phyloP scores from a whole-genome alignment of 2,329 filamentous ascomycete genomes.

The Tolypocladium sp. region DNA sequence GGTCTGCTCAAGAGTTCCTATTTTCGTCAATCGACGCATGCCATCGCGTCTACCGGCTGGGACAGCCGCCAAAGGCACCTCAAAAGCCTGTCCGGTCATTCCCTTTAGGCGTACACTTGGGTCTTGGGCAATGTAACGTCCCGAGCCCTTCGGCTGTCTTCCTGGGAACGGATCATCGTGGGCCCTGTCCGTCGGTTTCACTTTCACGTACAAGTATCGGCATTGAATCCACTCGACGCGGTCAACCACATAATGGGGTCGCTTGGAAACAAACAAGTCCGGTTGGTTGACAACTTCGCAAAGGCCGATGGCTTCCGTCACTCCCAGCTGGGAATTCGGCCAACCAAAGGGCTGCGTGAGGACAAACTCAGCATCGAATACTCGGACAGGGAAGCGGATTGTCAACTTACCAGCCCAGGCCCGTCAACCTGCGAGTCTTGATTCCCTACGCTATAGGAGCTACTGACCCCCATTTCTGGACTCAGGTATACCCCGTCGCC shows the following conservation, averaged over 20 bases:
- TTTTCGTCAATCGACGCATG: not conserved
- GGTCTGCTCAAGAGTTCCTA: too few species aligned
- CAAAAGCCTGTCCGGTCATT: not conserved
- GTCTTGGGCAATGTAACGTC: conserved; percentile 18
- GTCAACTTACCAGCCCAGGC: too few species aligned
- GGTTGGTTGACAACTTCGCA: conserved; percentile 81
- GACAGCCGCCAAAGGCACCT: conserved; percentile 19
- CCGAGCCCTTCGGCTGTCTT: not conserved
- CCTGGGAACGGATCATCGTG: conserved; percentile 5
- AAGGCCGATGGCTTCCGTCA: conserved; percentile 56
- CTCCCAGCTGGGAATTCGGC: conserved; percentile 56
- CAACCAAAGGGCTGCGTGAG: conserved; percentile 30
- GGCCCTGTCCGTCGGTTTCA: conserved; percentile 6
- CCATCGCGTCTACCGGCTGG: conserved; percentile 3
- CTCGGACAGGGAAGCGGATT: too few species aligned
- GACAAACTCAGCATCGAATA: too few species aligned
- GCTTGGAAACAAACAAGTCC: conserved; percentile 41
- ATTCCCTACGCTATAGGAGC: not conserved
- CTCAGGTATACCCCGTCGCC: conserved; percentile 82
- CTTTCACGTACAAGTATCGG: conserved; percentile 62
- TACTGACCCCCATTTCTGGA: conserved; percentile 19
- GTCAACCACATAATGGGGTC: conserved; percentile 62
- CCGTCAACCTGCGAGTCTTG: too few species aligned
- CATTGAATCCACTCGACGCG: conserved; percentile 84
- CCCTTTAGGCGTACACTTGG: conserved; percentile 7